Conservation (phyloP, 2,329 filamentous ascomycete genomes). For the Sporothrix variecibatus region DNA sequence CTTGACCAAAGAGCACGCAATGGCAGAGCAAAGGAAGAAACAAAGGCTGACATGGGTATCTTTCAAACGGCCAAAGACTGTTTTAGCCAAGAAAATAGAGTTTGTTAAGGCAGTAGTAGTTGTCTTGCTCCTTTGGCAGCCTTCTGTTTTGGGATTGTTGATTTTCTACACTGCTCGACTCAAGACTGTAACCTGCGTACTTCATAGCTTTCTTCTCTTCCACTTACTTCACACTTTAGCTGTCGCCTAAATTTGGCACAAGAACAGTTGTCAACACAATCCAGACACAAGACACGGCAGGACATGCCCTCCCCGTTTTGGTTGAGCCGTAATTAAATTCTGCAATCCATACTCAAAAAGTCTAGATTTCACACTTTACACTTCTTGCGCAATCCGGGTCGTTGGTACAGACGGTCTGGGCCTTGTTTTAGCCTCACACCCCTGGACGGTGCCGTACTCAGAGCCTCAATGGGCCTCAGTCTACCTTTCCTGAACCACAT, state of each 20-base stretch:
- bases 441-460: not conserved
- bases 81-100: constrained; percentile 10
- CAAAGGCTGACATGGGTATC: not conserved
- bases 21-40: not conserved
- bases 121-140: too few relatives aligned
- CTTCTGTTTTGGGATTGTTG: too few relatives aligned
- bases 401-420: not conserved
- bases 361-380: not conserved
- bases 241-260: not conserved
- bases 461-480: not conserved
- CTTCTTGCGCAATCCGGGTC: not conserved
- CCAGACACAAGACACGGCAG: not conserved
- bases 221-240: not conserved
- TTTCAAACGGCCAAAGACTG: not conserved
- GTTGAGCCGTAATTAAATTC: not conserved
- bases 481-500: not conserved
- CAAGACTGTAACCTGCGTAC: not conserved
- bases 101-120: too few relatives aligned
- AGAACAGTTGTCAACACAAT: not conserved
- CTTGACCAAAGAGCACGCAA: not conserved
- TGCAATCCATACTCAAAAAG: not conserved
- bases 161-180: not conserved
- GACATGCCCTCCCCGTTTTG: not conserved
- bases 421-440: constrained; percentile 15
- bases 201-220: not conserved